Evolutionary conservation across 495 filamentous ascomycete species (phyloP).

Genomic region (Friedmanniomyces simplex): DNA sequence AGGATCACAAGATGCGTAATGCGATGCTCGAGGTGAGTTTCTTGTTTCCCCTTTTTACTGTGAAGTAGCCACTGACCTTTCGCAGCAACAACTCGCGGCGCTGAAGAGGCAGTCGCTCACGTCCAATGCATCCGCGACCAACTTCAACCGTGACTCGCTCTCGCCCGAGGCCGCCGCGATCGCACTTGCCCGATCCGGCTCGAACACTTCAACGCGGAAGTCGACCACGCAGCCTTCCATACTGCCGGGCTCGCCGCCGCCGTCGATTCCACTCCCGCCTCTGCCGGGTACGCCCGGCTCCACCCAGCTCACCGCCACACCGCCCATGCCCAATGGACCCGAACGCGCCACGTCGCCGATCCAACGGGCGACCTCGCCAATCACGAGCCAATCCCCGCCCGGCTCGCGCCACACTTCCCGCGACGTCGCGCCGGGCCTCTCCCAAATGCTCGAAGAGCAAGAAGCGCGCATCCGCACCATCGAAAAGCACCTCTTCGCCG

Average conservation of each 20-base stretch:
- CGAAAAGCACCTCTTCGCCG: slow-evolving; percentile 90
- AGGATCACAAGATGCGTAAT: slow-evolving; percentile 53
- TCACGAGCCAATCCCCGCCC: slow-evolving; percentile 37
- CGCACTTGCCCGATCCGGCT: slow-evolving; percentile 62
- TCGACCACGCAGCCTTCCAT: slow-evolving; percentile 62
- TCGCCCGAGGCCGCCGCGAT: slow-evolving; percentile 34
- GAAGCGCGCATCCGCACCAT: slow-evolving; percentile 90
- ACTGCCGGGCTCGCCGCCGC: slow-evolving; percentile 72
- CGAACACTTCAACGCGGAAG: slow-evolving; percentile 67
- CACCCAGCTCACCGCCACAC: slow-evolving; percentile 32
- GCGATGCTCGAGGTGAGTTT: slow-evolving; percentile 54
- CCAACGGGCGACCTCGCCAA: slow-evolving; percentile 30
- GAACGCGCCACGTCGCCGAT: slow-evolving; percentile 20
- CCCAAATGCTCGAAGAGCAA: slow-evolving; percentile 79
- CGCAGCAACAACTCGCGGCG: slow-evolving; percentile 51
- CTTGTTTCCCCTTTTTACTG: slow-evolving; percentile 5
- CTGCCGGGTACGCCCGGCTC: slow-evolving; percentile 48
- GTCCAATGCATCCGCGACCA: slow-evolving; percentile 12
- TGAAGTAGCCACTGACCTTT: slow-evolving; percentile 27
- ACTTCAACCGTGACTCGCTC: slow-evolving; percentile 29
- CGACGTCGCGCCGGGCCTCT: slow-evolving; percentile 51
- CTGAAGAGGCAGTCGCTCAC: slow-evolving; percentile 30
- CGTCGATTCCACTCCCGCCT: slow-evolving; percentile 86
- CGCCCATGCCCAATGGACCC: slow-evolving; percentile 34
- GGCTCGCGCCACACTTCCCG: slow-evolving; percentile 64